phyloP scores from a whole-genome alignment of 495 filamentous ascomycete species.

The Penicillium dipodomyicola region DNA sequence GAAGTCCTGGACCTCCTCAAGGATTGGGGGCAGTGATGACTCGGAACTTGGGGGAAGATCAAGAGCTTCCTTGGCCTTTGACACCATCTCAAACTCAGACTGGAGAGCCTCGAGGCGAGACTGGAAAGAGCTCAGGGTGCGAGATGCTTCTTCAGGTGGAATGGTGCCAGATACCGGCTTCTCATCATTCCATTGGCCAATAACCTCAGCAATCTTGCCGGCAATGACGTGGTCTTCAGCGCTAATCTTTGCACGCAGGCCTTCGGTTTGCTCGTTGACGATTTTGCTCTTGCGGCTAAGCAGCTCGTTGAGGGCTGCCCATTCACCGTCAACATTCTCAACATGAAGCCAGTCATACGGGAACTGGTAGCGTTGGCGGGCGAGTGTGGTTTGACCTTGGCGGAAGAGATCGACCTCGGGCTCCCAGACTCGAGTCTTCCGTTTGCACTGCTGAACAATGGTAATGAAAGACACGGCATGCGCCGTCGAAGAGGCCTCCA shows the following conservation, averaged over 20 bases:
- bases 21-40: slow-evolving; percentile 69
- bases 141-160: slow-evolving; percentile 79
- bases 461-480: slow-evolving; percentile 98
- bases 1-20: slow-evolving; percentile 98
- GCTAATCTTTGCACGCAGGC: slow-evolving; percentile 88
- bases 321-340: slow-evolving; percentile 90
- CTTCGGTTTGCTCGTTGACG: slow-evolving; percentile 93
- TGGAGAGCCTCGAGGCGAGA: slow-evolving; percentile 74
- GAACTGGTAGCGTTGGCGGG: slow-evolving; percentile 88
- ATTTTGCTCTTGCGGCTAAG: slow-evolving; percentile 87
- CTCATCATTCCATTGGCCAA: slow-evolving; percentile 84
- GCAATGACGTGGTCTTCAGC: slow-evolving; percentile 90
- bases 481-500: slow-evolving; percentile 89
- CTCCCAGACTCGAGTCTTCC: slow-evolving; percentile 88
- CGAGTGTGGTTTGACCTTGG: slow-evolving; percentile 87
- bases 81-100: slow-evolving; percentile 88
- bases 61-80: slow-evolving; percentile 92
- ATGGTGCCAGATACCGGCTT: slow-evolving; percentile 95
- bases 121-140: slow-evolving; percentile 77
- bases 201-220: slow-evolving; percentile 81
- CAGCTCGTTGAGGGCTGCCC: slow-evolving; percentile 85
- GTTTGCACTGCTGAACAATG: slow-evolving; percentile 91
- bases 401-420: slow-evolving; percentile 94
- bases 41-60: slow-evolving; percentile 79
- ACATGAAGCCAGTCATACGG: slow-evolving; percentile 89